Base-by-base conservation (phyloP, 2,329 filamentous ascomycete genomes). In the Camptophora hylomeconis region DNA sequence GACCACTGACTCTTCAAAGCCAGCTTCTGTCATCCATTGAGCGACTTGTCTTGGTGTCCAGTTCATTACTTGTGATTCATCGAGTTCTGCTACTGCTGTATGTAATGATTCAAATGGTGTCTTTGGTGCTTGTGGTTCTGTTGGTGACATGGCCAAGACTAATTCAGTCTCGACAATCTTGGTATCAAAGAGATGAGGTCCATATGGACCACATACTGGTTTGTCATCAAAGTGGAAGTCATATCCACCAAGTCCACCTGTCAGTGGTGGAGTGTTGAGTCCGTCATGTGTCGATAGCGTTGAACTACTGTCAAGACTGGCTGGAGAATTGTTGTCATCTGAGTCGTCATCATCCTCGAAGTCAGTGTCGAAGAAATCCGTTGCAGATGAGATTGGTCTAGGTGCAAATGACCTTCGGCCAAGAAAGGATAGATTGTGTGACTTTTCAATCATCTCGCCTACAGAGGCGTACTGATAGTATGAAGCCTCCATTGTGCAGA, bases 281-380 rank as follows among this genome's bases (percentile, higher is more conserved):
- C 92, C 84, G 47, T 92, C 83, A 46, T 80, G 84, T 2, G 82
- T 87, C 5, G 84, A 92, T 20, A 89, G 64, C 2, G 86, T 92
- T 3, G 82, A 87, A 49, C 86, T 73, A 60, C 82, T 92, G 35
- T 72, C 72, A 17, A 31, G 10, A 10, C 22, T 34, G 13, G 41
- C 38, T 26, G 28, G 33, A 16, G 33, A 35, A 11, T 23, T 45
- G 42, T 32, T 32, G 12, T 40, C 38, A 5, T 38, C 22, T 5
- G 41, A 47, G 10, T 45, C 35, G 7, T 34, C 45, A 20, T 53
- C 51, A 5, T 48, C 49, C 21, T 53, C 51, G 20, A 47, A 48
- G 24, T 55, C 52, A 7, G 48, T 48, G 25, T 54, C 51, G 17
- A 49, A 40, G 10, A 53, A 51, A 26, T 53, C 49, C 0, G 52